Conservation (phyloP, 345 rosid species). For the Sisymbrium irio region DNA sequence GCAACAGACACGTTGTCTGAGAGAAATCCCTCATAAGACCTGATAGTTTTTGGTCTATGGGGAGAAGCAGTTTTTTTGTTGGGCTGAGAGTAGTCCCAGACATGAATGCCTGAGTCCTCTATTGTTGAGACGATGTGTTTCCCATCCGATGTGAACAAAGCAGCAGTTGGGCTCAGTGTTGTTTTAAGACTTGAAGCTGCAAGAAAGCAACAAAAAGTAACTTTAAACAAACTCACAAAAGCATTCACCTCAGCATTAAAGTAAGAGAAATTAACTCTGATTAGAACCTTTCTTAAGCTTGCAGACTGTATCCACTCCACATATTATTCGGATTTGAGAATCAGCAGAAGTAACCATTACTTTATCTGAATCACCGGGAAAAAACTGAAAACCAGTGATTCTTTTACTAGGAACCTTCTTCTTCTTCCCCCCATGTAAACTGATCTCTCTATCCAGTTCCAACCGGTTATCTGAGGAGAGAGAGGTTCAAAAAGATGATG, state of each 20-base stretch:
- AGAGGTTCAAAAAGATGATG: background rate
- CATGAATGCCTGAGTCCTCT: slow-evolving; percentile 61
- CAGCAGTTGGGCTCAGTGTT: slow-evolving; percentile 53
- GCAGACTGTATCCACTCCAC: slow-evolving; percentile 48
- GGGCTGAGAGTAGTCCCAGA: slow-evolving; percentile 57
- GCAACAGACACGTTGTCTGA: slow-evolving; percentile 64
- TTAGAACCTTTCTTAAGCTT: slow-evolving; percentile 54
- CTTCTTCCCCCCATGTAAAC: slow-evolving; percentile 67
- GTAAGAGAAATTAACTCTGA: background rate
- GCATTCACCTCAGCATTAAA: background rate
- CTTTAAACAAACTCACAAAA: background rate
- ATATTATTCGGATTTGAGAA: slow-evolving; percentile 55
- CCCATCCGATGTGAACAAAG: slow-evolving; percentile 71
- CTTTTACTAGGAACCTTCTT: slow-evolving; percentile 67
- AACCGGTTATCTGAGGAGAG: slow-evolving; percentile 47
- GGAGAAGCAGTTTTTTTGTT: slow-evolving; percentile 33
- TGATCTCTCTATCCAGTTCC: slow-evolving; percentile 47
- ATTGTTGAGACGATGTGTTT: slow-evolving; percentile 65
- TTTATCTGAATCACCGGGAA: slow-evolving; percentile 62
- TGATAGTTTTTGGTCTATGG: slow-evolving; percentile 40
- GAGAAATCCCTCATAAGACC: slow-evolving; percentile 57
- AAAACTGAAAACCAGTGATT: slow-evolving; percentile 76
- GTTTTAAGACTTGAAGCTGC: slow-evolving; percentile 49
- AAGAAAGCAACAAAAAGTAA: slow-evolving; percentile 3
- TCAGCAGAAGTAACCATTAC: slow-evolving; percentile 72